A percentile compares a stretch with the other conserved stretches of the same genome.
phyloP scores from a whole-genome alignment of 805 yeast species.

The Cyberlindnera subsufficiens region DNA sequence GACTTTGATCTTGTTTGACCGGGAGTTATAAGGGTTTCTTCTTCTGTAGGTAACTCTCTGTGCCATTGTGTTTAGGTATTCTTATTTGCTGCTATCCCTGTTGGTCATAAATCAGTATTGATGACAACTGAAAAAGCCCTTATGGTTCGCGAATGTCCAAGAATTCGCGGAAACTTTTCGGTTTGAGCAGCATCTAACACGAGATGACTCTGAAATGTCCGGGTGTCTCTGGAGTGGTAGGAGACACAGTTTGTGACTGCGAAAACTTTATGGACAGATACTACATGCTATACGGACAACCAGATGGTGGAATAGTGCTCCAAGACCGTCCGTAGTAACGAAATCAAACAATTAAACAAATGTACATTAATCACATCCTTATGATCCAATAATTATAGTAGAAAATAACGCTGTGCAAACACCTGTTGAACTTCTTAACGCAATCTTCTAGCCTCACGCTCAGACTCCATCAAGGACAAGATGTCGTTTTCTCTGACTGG shows the following conservation, averaged over 20 bases:
- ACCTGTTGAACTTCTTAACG: conserved; percentile 44
- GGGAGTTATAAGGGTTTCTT: conserved; percentile 99
- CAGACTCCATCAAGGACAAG: conserved; percentile 99
- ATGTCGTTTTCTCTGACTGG: conserved; percentile 98
- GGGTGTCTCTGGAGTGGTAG: too few species aligned
- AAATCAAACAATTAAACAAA: conserved; percentile 15
- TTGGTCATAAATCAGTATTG: neutral
- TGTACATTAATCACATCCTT: conserved; percentile 25
- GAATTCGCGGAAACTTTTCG: too few species aligned
- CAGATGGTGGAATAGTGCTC: too few species aligned
- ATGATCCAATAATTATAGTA: conserved; percentile 10
- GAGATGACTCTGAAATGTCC: too few species aligned
- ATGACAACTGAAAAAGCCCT: too few species aligned
- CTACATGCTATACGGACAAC: too few species aligned
- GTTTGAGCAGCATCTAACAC: too few species aligned
- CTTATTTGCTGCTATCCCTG: neutral
- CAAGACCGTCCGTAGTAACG: neutral
- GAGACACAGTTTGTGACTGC: too few species aligned
- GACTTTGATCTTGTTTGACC: conserved; percentile 98
- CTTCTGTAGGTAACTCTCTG: conserved; percentile 98
- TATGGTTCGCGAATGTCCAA: too few species aligned
- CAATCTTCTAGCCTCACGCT: conserved; percentile 98
- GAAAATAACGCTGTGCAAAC: conserved; percentile 10
- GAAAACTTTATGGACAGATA: too few species aligned
- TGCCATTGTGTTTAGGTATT: conserved; percentile 58